Percentiles rank a stretch among this genome's conserved stretches.
phyloP scores from a whole-genome alignment of 345 rosid genomes.

The Erucastrum elatum region DNA sequence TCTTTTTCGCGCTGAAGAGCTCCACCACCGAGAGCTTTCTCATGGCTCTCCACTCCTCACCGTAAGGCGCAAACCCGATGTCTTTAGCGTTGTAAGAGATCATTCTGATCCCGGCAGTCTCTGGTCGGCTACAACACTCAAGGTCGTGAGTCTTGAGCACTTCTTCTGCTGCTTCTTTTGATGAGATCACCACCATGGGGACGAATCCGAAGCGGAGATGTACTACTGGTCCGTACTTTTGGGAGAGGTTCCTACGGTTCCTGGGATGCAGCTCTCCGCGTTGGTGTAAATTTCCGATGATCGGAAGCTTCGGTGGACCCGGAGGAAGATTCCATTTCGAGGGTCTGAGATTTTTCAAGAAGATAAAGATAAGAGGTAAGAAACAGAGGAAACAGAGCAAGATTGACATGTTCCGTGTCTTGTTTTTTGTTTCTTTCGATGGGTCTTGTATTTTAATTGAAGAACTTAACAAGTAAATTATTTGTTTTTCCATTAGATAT shows the following conservation, averaged over 20 bases:
- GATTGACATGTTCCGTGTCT: conserved; percentile 3
- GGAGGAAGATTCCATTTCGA: conserved; percentile 18
- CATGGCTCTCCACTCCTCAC: conserved; percentile 38
- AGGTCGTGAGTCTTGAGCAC: conserved; percentile 36
- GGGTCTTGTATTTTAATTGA: neutral
- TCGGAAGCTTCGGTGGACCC: conserved; percentile 14
- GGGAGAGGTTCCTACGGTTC: neutral
- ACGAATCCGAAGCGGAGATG: conserved; percentile 22
- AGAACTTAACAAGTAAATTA: neutral
- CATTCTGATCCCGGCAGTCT: conserved; percentile 8
- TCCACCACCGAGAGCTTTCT: conserved; percentile 31
- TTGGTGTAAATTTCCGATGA: conserved; percentile 30
- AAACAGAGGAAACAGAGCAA: neutral
- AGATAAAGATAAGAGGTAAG: conserved; percentile 6
- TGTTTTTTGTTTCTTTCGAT: neutral
- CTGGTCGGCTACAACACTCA: conserved; percentile 34
- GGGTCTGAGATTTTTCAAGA: neutral
- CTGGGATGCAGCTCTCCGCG: conserved; percentile 3
- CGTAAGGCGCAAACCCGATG: conserved; percentile 40
- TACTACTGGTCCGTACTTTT: conserved; percentile 24
- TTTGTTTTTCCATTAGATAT: neutral
- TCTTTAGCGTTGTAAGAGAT: conserved; percentile 23
- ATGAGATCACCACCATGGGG: conserved; percentile 26
- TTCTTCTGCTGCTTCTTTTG: conserved; percentile 27
- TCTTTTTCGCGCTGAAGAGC: conserved; percentile 15